phyloP scores from a whole-genome alignment of 257 asterid species.

The Solanum sitiens region DNA sequence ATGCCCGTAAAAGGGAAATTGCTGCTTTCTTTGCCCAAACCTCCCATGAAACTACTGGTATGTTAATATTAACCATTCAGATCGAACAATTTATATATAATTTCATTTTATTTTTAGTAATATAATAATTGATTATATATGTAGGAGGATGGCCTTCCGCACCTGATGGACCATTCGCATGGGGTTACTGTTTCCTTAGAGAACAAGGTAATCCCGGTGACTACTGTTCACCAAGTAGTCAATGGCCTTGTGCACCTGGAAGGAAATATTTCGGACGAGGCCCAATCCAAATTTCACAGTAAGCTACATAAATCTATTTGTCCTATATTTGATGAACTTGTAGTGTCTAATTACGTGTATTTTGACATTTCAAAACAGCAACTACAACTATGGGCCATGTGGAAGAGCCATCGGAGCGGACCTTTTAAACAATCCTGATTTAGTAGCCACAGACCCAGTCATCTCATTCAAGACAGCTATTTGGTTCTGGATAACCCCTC shows the following conservation, averaged over 20 bases:
- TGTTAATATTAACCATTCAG: too few species aligned
- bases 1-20: slow-evolving; percentile 16
- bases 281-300: background rate
- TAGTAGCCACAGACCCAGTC: background rate
- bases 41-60: slow-evolving; percentile 12
- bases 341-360: background rate
- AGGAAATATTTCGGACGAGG: slow-evolving; percentile 18
- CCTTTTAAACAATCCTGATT: slow-evolving; percentile 12
- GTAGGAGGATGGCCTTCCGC: slow-evolving; percentile 24
- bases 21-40: slow-evolving; percentile 24
- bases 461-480: slow-evolving; percentile 15
- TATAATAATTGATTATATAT: background rate
- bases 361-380: background rate
- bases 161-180: background rate
- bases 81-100: too few species aligned
- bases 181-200: slow-evolving; percentile 23
- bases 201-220: slow-evolving; percentile 1
- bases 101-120: too few species aligned
- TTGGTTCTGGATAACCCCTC: slow-evolving; percentile 34
- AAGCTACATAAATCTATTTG: too few species aligned
- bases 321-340: too few species aligned
- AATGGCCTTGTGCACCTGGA: slow-evolving; percentile 20
- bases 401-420: slow-evolving; percentile 7
- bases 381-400: slow-evolving; percentile 23
- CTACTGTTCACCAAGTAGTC: slow-evolving; percentile 1